phyloP scores from a whole-genome alignment of 768 basidiomycete species.

The Russula foetens region DNA sequence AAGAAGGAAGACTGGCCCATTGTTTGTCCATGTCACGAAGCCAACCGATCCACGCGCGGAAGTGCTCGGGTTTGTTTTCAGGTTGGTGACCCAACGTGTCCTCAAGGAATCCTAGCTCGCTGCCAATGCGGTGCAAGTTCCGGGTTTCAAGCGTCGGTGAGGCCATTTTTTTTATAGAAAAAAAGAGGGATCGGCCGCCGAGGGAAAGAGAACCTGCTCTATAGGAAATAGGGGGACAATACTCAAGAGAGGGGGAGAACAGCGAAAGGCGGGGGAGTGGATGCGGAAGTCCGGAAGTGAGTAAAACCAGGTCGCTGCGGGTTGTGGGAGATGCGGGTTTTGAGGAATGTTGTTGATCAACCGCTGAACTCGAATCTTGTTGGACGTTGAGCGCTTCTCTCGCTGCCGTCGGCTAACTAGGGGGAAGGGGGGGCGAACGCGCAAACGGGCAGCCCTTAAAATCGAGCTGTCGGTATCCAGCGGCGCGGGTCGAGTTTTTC shows the following conservation, averaged over 20 bases:
- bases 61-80: slow-evolving; percentile 8
- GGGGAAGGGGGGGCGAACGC: slow-evolving; percentile 1
- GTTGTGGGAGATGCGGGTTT: slow-evolving; percentile 4
- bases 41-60: slow-evolving; percentile 12
- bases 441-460: slow-evolving; percentile 2
- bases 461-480: slow-evolving; percentile 9
- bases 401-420: slow-evolving; percentile 14
- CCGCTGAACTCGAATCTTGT: slow-evolving; percentile 18
- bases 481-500: slow-evolving; percentile 4
- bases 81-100: slow-evolving; percentile 4
- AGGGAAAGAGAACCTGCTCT: slow-evolving; percentile 13
- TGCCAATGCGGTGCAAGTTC: slow-evolving; percentile 14
- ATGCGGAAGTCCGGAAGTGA: not conserved
- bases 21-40: slow-evolving; percentile 14
- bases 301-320: not conserved
- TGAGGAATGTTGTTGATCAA: slow-evolving; percentile 16
- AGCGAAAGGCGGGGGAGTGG: not conserved
- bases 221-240: slow-evolving; percentile 9
- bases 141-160: slow-evolving; percentile 3
- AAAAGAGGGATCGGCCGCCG: not conserved
- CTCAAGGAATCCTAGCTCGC: slow-evolving; percentile 13
- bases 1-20: slow-evolving; percentile 6
- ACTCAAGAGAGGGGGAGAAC: not conserved
- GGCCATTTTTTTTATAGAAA: slow-evolving; percentile 7
- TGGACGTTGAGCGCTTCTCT: slow-evolving; percentile 16